phyloP scores from a whole-genome alignment of 2,329 filamentous ascomycete species.

The Aspergillus sojae region DNA sequence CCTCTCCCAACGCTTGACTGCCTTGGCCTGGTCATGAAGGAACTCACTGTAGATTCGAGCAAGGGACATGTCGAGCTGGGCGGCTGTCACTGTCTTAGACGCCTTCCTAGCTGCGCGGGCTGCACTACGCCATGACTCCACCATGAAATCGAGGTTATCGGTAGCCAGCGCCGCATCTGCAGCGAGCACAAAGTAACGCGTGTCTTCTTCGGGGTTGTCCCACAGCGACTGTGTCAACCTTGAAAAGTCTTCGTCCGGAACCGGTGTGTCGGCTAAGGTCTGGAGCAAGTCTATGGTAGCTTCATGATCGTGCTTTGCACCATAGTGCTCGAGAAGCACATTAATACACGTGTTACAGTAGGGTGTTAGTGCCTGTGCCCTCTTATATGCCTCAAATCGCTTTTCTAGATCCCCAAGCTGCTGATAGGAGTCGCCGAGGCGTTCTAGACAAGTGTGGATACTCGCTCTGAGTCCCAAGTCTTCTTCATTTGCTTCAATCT shows the following conservation, averaged over 20 bases:
- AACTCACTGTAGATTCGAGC: constrained; percentile 14
- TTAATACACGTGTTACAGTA: constrained; percentile 7
- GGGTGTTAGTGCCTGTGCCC: neutral
- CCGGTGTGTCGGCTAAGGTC: neutral
- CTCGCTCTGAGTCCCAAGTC: neutral
- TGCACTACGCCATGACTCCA: neutral
- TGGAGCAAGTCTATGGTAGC: constrained; percentile 6
- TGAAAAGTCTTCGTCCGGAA: constrained; percentile 2
- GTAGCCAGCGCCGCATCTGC: neutral
- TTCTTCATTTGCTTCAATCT: constrained; percentile 15
- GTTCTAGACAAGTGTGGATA: neutral
- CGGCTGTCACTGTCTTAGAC: constrained; percentile 7
- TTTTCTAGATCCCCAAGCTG: constrained; percentile 3
- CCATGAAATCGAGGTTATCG: constrained; percentile 6
- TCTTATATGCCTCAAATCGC: neutral
- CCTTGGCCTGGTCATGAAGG: constrained; percentile 8
- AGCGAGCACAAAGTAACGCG: neutral
- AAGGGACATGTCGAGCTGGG: constrained; percentile 10
- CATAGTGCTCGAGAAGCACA: constrained; percentile 5
- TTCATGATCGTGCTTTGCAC: neutral
- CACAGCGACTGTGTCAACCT: neutral
- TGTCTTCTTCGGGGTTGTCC: neutral
- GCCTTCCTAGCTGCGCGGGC: constrained; percentile 7
- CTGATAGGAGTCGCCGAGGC: constrained; percentile 4
- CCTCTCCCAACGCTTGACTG: constrained; percentile 12